These are phyloP conservation scores for Coemansia sp. DNA, from an alignment of 192 early-diverging fungal genomes.

Conservation along the genomic window DNA sequence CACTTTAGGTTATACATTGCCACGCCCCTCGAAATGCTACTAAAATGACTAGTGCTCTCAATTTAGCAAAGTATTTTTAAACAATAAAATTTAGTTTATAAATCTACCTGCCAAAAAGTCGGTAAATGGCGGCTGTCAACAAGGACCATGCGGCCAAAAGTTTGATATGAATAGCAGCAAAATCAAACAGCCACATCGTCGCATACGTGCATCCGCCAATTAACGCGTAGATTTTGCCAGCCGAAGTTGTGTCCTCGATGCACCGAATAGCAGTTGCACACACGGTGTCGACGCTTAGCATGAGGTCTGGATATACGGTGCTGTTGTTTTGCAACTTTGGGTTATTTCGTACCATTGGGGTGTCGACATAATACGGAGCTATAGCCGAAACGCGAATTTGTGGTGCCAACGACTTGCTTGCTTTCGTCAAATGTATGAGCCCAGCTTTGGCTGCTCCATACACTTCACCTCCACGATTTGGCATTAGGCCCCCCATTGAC, in stretches of 20 bases:
- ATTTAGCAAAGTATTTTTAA: too few relatives aligned
- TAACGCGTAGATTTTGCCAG: conserved; percentile 25
- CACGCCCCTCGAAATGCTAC: too few relatives aligned
- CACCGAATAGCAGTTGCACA: conserved; percentile 8
- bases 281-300: conserved; percentile 34
- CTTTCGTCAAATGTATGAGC: conserved; percentile 35
- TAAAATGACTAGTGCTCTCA: too few relatives aligned
- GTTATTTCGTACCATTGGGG: conserved; percentile 47
- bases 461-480: conserved; percentile 38
- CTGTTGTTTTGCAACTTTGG: conserved; percentile 45
- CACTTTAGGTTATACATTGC: too few relatives aligned
- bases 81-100: too few relatives aligned
- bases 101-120: neutral
- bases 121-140: neutral
- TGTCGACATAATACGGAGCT: conserved; percentile 45
- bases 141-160: neutral
- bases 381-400: conserved; percentile 31
- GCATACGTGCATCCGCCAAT: conserved; percentile 28
- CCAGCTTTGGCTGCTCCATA: conserved; percentile 49
- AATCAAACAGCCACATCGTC: conserved; percentile 38
- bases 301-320: conserved; percentile 31
- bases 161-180: conserved; percentile 1
- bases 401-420: conserved; percentile 30
- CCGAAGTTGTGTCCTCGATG: conserved; percentile 15
- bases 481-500: conserved; percentile 44